Conservation (phyloP, 257 asterid genomes). For the Striga asiatica region DNA sequence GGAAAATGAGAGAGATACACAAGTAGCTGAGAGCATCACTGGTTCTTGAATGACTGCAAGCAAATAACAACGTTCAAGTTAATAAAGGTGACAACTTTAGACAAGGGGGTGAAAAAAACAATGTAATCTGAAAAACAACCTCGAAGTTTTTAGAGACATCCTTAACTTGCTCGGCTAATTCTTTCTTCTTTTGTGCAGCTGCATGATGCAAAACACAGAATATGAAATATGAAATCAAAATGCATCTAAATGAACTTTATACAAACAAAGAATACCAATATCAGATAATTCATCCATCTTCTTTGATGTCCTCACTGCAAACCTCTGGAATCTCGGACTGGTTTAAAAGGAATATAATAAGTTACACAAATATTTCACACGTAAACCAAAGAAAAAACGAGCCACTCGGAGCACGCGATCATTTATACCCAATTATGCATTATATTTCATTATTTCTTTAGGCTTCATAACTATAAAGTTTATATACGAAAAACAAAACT, state of each 20-base stretch:
- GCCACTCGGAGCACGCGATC: too few relatives aligned
- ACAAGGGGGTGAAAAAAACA: neutral
- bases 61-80: too few relatives aligned
- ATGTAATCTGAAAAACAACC: constrained; percentile 19
- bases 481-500: too few relatives aligned
- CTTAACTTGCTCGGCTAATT: constrained; percentile 48
- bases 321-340: constrained; percentile 69
- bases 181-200: constrained; percentile 59
- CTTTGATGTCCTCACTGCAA: constrained; percentile 76
- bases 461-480: too few relatives aligned
- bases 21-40: constrained; percentile 19
- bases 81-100: neutral
- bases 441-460: too few relatives aligned
- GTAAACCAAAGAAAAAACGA: too few relatives aligned
- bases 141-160: constrained; percentile 37
- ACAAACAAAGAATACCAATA: too few relatives aligned
- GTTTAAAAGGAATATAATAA: neutral
- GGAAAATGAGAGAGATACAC: too few relatives aligned
- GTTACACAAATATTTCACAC: neutral
- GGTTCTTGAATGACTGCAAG: constrained; percentile 51
- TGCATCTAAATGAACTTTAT: too few relatives aligned
- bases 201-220: constrained; percentile 18
- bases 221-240: neutral
- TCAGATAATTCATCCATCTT: constrained; percentile 41
- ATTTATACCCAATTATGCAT: too few relatives aligned